These are phyloP conservation scores for Cajanus cajan DNA, from an alignment of 306 rosid genomes.

Conservation along the genomic window DNA sequence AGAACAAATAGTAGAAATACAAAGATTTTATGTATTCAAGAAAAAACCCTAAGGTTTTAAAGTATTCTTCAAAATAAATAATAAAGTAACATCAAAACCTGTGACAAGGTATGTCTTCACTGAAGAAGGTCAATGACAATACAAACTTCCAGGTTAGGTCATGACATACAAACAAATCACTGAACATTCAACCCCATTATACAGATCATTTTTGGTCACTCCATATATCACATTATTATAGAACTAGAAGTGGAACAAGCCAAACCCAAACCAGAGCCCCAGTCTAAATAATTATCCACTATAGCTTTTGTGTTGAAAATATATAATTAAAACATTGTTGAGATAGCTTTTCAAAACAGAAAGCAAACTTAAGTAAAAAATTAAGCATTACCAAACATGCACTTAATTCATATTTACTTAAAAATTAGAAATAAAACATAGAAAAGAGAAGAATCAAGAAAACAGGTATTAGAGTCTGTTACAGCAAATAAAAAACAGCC, in stretches of 20 bases:
- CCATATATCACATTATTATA: not conserved
- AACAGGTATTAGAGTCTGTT: not conserved
- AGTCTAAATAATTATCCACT: not conserved
- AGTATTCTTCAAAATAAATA: not conserved
- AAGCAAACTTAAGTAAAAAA: not conserved
- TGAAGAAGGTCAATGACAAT: not conserved
- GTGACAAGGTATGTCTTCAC: not conserved
- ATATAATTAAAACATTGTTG: not conserved
- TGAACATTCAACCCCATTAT: not conserved
- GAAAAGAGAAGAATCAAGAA: not conserved
- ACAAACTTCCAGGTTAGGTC: not conserved
- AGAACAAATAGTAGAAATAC: not conserved
- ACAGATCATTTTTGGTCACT: not conserved
- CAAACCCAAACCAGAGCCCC: conserved; percentile 1
- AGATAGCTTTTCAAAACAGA: not conserved
- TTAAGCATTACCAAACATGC: not conserved
- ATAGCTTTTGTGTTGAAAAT: not conserved
- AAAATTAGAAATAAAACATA: not conserved
- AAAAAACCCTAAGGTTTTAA: not conserved
- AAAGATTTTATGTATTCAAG: not conserved
- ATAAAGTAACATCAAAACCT: not conserved
- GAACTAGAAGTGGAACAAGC: not conserved
- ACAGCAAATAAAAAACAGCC: not conserved
- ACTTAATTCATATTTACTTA: not conserved
- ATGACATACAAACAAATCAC: not conserved